Conservation (phyloP, 805 yeast species). For the Yueomyces sinensis region DNA sequence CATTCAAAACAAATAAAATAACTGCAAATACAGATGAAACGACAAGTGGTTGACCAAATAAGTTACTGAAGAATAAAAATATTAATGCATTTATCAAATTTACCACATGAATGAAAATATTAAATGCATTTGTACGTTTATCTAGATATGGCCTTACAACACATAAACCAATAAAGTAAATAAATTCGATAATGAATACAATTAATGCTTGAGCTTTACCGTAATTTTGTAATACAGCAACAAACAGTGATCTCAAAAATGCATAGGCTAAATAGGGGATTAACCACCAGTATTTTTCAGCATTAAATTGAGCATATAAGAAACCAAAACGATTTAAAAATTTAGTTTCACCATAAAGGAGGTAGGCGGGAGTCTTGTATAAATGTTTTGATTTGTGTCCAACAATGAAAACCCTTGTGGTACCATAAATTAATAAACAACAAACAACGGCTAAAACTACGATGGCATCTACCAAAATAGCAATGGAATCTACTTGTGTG, state of each 20-base stretch:
- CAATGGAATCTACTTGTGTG: constrained; percentile 70
- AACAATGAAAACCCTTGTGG: constrained; percentile 54
- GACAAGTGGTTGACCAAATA: constrained; percentile 70
- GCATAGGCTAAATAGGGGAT: constrained; percentile 50
- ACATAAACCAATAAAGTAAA: constrained; percentile 52
- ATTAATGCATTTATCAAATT: constrained; percentile 73
- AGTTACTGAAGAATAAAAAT: constrained; percentile 77
- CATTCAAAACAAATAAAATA: constrained; percentile 79
- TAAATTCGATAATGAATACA: constrained; percentile 61
- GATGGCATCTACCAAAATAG: constrained; percentile 67
- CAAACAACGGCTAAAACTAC: constrained; percentile 47
- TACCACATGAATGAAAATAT: constrained; percentile 71
- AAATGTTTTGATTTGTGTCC: constrained; percentile 61
- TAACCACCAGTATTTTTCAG: constrained; percentile 77
- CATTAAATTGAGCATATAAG: constrained; percentile 80
- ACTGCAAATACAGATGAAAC: constrained; percentile 91
- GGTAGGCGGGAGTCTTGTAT: constrained; percentile 84
- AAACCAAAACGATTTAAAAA: constrained; percentile 84
- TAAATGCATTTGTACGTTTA: constrained; percentile 86
- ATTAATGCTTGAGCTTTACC: constrained; percentile 78
- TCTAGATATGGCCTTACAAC: constrained; percentile 85
- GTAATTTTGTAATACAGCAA: constrained; percentile 68
- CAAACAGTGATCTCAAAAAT: constrained; percentile 63
- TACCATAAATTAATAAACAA: constrained; percentile 56
- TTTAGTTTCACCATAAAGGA: constrained; percentile 71